Conservation (phyloP, 1,139 yeast genomes). For the Williopsis jadinii region DNA sequence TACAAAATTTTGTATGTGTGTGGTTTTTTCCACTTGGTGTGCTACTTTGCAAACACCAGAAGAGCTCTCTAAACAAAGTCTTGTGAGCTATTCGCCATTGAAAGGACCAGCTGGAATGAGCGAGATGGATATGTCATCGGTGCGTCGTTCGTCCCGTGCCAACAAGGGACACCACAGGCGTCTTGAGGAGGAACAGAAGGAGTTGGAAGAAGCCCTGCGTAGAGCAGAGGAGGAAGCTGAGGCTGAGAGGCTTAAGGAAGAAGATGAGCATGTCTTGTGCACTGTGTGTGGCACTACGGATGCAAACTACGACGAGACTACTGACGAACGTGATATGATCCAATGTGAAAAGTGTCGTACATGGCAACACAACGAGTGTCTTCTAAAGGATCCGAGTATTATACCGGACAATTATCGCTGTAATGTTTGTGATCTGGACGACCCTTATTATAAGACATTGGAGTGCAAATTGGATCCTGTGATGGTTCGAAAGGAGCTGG, state of each 20-base stretch:
- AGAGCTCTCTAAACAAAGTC: too few relatives aligned
- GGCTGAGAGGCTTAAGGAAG: conserved; percentile 18
- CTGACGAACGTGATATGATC: conserved; percentile 63
- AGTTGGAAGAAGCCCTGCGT: conserved; percentile 14
- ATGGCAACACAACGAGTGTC: conserved; percentile 82
- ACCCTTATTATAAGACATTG: conserved; percentile 27
- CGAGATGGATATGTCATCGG: not conserved
- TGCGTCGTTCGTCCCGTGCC: conserved; percentile 35
- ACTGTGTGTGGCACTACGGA: conserved; percentile 60
- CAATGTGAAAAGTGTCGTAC: conserved; percentile 73
- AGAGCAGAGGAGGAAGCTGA: conserved; percentile 16
- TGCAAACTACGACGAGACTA: conserved; percentile 52
- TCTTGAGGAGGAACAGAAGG: conserved; percentile 22
- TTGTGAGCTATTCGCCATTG: too few relatives aligned
- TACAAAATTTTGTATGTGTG: too few relatives aligned
- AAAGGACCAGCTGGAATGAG: too few relatives aligned
- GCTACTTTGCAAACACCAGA: too few relatives aligned
- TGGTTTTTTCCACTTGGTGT: too few relatives aligned
- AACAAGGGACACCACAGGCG: conserved; percentile 37
- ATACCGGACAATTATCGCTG: conserved; percentile 45
- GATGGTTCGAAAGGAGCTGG: conserved; percentile 5
- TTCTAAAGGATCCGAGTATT: conserved; percentile 35
- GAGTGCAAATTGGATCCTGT: conserved; percentile 23
- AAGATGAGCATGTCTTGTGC: conserved; percentile 51
- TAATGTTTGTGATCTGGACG: conserved; percentile 39